phyloP scores from a whole-genome alignment of 257 asterid species.

The Jasminum sambac region DNA sequence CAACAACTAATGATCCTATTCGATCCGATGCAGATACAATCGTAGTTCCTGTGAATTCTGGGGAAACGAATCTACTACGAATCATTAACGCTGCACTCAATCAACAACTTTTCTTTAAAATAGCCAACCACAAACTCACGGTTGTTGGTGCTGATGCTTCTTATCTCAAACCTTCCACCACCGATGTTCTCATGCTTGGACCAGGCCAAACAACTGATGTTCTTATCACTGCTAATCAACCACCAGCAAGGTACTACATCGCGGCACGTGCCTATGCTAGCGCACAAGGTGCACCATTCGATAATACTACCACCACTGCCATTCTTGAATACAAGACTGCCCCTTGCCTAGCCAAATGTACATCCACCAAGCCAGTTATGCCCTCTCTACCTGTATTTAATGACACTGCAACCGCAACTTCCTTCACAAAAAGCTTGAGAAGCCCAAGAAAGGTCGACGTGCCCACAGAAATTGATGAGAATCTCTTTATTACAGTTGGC shows the following conservation, averaged over 20 bases:
- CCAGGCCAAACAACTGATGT: conserved; percentile 92
- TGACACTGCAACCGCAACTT: conserved; percentile 70
- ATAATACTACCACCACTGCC: conserved; percentile 86
- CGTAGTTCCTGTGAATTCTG: conserved; percentile 55
- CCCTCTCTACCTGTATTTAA: conserved; percentile 70
- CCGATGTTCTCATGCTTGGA: conserved; percentile 81
- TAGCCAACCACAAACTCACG: conserved; percentile 75
- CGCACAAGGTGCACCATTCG: conserved; percentile 82
- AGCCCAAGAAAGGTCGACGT: conserved; percentile 54
- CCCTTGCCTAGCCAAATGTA: conserved; percentile 68
- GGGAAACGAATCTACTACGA: conserved; percentile 73
- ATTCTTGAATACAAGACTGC: conserved; percentile 69
- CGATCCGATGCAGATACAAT: conserved; percentile 52
- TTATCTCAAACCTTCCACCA: conserved; percentile 73
- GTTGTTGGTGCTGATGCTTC: conserved; percentile 93
- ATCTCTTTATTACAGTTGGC: conserved; percentile 66
- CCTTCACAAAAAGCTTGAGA: conserved; percentile 64
- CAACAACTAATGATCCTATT: background rate
- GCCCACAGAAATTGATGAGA: conserved; percentile 62
- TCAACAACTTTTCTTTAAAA: conserved; percentile 75
- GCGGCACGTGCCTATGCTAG: conserved; percentile 82
- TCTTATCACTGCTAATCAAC: conserved; percentile 63
- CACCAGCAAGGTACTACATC: conserved; percentile 72
- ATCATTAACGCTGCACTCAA: conserved; percentile 71
- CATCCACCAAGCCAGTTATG: conserved; percentile 40